Evolutionary conservation across 176 grass and related monocot genomes (phyloP), one percentile per base, ranked within the genome.

Genomic region (Pontederia crassipes): DNA sequence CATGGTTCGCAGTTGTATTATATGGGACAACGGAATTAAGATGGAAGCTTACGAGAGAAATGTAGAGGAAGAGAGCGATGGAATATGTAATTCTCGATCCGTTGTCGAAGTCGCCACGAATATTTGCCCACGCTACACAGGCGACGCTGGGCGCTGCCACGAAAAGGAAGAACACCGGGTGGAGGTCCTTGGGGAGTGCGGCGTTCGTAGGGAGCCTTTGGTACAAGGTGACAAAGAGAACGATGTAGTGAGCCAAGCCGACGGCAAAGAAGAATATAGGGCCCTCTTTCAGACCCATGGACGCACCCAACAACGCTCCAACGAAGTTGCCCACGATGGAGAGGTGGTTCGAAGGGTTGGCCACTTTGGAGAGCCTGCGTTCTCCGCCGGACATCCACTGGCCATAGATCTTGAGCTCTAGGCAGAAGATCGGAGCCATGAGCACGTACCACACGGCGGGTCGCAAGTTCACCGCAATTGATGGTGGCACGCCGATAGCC

Each of bases 91-190:
- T 83, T 50, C 73, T 65, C 0, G 90, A 78, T 12, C 86, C 90
- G 46, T 73, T 57, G 69, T 84, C 83, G 71, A 95, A 95, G 1
- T 84, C 32, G 26, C 78, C 86, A 55, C 52, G 57, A 55, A 95
- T 95, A 72, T 82, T 95, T 62, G 90, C 86, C 90, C 86, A 95
- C 2, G 90, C 86, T 83, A 87, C 79, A 72, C 83, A 95, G 40
- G 83, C 90, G 11, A 95, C 86, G 65, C 90, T 95, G 1, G 90
- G 90, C 0, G 86, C 69, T 9, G 90, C 90, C 24, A 95, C 83
- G 67, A 95, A 95, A 48, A 95, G 77, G 83, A 95, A 95, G 81
- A 90, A 95, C 5, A 95, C 90, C 2, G 90, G 90, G 49, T 95
- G 90, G 55, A 95, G 83, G 67, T 95, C 90, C 77, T 89, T 95